phyloP scores from a whole-genome alignment of 2,329 filamentous ascomycete genomes.

The Lachnellula arida region DNA sequence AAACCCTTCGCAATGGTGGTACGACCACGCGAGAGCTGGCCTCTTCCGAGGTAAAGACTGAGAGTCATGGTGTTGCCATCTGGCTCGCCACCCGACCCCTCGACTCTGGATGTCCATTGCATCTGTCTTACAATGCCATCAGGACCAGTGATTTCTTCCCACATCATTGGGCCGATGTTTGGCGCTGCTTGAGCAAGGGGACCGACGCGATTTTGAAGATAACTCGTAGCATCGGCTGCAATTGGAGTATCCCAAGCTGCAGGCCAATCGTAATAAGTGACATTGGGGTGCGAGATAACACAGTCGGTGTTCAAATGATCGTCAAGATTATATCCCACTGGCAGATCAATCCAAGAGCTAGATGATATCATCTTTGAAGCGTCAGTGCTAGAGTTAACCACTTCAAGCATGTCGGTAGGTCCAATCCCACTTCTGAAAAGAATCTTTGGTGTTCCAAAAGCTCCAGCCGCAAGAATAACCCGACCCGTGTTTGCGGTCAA shows the following conservation, averaged over 20 bases:
- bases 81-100: constrained; percentile 34
- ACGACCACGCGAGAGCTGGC: constrained; percentile 55
- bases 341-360: constrained; percentile 51
- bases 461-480: constrained; percentile 63
- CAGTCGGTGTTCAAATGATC: constrained; percentile 56
- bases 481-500: constrained; percentile 55
- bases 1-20: constrained; percentile 56
- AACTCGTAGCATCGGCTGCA: constrained; percentile 38
- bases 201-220: constrained; percentile 49
- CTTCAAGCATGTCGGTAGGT: constrained; percentile 37
- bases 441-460: constrained; percentile 58
- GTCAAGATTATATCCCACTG: constrained; percentile 55
- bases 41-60: constrained; percentile 60
- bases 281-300: constrained; percentile 46
- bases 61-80: constrained; percentile 35
- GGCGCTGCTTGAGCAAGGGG: constrained; percentile 61
- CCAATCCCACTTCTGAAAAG: constrained; percentile 65
- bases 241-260: constrained; percentile 49
- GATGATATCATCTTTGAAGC: constrained; percentile 47
- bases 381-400: constrained; percentile 46
- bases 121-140: constrained; percentile 60
- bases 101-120: constrained; percentile 63
- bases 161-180: constrained; percentile 60
- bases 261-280: constrained; percentile 62
- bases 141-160: constrained; percentile 51